phyloP scores from a whole-genome alignment of 257 asterid genomes.

The Echites panduratus region DNA sequence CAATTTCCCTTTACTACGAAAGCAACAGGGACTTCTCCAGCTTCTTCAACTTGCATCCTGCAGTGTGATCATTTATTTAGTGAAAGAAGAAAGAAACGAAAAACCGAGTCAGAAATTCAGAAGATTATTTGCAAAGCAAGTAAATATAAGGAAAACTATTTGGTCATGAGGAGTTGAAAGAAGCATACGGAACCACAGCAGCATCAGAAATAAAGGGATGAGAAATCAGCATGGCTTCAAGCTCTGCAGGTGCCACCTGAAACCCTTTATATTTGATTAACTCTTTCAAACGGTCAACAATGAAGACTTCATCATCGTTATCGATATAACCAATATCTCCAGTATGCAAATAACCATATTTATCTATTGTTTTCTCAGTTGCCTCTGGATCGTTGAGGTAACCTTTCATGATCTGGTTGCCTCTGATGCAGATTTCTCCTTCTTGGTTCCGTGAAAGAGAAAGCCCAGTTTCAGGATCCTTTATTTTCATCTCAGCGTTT shows the following conservation, averaged over 20 bases:
- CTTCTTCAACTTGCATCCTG: conserved; percentile 27
- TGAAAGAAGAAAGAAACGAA: neutral
- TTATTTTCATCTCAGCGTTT: conserved; percentile 36
- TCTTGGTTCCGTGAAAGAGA: conserved; percentile 26
- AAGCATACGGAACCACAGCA: conserved; percentile 38
- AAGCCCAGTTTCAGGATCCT: conserved; percentile 21
- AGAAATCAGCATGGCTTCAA: conserved; percentile 33
- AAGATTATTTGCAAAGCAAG: no score
- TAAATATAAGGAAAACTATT: no score
- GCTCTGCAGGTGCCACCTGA: conserved; percentile 45
- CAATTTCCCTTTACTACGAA: conserved; percentile 13
- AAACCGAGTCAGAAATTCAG: no score
- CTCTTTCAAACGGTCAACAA: conserved; percentile 38
- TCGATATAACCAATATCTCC: conserved; percentile 43
- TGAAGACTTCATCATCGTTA: conserved; percentile 29
- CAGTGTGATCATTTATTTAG: no score
- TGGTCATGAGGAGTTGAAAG: no score
- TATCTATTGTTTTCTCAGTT: conserved; percentile 27
- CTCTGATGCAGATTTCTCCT: conserved; percentile 39
- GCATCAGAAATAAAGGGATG: conserved; percentile 33
- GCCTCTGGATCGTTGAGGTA: conserved; percentile 35
- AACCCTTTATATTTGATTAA: conserved; percentile 41
- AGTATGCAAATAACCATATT: conserved; percentile 40
- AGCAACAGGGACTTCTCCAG: conserved; percentile 33
- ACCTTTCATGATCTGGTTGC: conserved; percentile 42